Conservation (phyloP, 345 rosid species). For the Cardamine resedifolia region DNA sequence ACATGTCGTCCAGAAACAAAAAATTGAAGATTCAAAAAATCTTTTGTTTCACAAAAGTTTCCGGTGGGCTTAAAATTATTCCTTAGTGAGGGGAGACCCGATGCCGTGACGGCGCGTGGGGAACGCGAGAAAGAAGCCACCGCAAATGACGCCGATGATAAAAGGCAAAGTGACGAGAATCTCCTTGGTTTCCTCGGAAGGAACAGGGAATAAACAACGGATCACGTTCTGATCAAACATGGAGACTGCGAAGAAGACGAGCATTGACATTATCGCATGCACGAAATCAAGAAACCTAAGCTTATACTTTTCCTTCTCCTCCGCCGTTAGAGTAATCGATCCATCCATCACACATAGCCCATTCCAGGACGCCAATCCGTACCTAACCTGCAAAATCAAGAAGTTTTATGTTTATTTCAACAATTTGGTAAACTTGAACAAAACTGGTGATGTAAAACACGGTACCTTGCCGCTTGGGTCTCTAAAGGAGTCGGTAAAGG, state of each 20-base stretch:
- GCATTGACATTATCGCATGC: conserved; percentile 57
- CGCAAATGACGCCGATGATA: conserved; percentile 48
- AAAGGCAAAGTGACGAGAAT: conserved; percentile 48
- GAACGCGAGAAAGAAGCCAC: conserved; percentile 52
- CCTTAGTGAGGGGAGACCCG: conserved; percentile 54
- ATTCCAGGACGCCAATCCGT: conserved; percentile 58
- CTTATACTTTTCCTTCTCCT: conserved; percentile 46
- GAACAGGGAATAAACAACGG: conserved; percentile 54
- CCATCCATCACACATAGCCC: conserved; percentile 68
- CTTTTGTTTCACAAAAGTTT: conserved; percentile 14
- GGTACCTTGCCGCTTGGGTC: conserved; percentile 64
- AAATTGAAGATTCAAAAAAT: conserved; percentile 6
- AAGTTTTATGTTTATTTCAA: background rate
- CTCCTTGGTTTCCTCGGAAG: conserved; percentile 48
- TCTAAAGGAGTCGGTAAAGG: conserved; percentile 63
- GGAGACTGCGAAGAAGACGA: conserved; percentile 59
- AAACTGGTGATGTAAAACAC: background rate
- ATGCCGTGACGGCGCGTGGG: conserved; percentile 78
- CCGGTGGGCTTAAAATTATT: background rate
- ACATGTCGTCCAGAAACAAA: conserved; percentile 24
- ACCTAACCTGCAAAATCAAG: conserved; percentile 39
- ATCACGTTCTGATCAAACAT: conserved; percentile 68
- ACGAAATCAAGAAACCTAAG: conserved; percentile 55
- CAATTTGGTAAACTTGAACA: background rate
- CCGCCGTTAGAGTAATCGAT: conserved; percentile 34